A percentile compares a stretch with the other conserved stretches of the same genome.
Evolutionary conservation across 441 rosid species (phyloP).

Genomic region (Heliophila coronopifolia): DNA sequence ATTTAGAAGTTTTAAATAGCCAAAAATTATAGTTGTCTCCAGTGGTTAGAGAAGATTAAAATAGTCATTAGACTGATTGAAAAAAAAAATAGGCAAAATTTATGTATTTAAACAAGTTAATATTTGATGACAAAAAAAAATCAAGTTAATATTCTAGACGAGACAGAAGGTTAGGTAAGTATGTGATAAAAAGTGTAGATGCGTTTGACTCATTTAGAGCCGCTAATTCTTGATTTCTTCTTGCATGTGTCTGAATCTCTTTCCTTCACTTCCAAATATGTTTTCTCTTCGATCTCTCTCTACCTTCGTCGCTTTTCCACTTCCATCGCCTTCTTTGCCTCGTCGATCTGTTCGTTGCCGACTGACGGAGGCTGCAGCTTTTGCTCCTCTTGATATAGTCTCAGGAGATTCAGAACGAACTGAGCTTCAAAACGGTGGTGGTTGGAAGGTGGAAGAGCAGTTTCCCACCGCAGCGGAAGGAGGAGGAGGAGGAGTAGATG

Average conservation of each 20-base stretch:
- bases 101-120: too few relatives aligned
- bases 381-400: slow-evolving; percentile 15
- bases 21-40: too few relatives aligned
- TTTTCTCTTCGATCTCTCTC: slow-evolving; percentile 35
- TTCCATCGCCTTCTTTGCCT: slow-evolving; percentile 8
- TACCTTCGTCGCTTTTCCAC: slow-evolving; percentile 33
- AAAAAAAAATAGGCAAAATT: too few relatives aligned
- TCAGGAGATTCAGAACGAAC: slow-evolving; percentile 19
- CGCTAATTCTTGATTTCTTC: slow-evolving; percentile 35
- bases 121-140: too few relatives aligned
- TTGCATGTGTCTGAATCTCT: slow-evolving; percentile 19
- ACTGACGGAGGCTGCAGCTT: slow-evolving; percentile 13
- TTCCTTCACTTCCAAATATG: slow-evolving; percentile 29
- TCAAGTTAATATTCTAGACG: too few relatives aligned
- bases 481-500: slow-evolving; percentile 22
- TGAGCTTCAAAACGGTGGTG: slow-evolving; percentile 16
- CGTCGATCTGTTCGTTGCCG: slow-evolving; percentile 22
- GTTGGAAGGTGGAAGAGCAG: slow-evolving; percentile 18
- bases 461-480: slow-evolving; percentile 1
- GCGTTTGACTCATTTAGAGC: slow-evolving; percentile 25
- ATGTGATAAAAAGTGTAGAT: too few relatives aligned
- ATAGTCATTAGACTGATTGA: too few relatives aligned
- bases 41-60: too few relatives aligned
- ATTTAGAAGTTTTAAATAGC: too few relatives aligned
- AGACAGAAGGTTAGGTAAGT: too few relatives aligned